Evolutionary conservation across 805 yeast genomes (phyloP).

Genomic region (Zygotorulaspora danielsina): DNA sequence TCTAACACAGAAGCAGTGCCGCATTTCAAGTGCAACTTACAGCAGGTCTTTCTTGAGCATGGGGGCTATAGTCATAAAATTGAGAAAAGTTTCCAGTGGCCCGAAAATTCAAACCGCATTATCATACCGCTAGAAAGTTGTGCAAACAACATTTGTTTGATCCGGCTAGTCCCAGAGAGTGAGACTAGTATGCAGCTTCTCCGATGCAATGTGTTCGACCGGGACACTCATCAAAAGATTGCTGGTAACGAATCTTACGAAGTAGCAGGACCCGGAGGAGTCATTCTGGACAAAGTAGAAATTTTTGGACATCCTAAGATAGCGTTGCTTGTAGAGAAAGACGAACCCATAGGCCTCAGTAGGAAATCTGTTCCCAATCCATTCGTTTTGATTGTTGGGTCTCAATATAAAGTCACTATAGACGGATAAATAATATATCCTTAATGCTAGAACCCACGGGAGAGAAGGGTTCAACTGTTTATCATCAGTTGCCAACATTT

Average conservation of each 20-base stretch:
- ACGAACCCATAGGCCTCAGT: conserved; percentile 9
- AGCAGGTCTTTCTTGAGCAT: conserved; percentile 17
- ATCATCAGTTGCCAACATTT: too few species aligned
- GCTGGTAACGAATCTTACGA: conserved; percentile 12
- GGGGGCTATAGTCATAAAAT: conserved; percentile 26
- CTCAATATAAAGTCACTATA: conserved; percentile 10
- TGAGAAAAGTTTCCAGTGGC: conserved; percentile 11
- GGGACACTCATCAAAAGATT: conserved; percentile 14
- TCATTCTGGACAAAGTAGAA: conserved; percentile 17
- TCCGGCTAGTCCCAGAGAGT: conserved; percentile 20
- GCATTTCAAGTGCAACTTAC: conserved; percentile 3
- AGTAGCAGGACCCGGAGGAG: conserved; percentile 14
- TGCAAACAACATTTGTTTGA: conserved; percentile 15
- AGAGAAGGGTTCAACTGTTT: too few species aligned
- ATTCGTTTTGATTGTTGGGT: conserved; percentile 12
- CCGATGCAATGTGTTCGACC: conserved; percentile 25
- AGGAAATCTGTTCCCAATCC: not conserved
- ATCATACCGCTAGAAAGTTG: conserved; percentile 9
- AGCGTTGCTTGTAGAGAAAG: conserved; percentile 20
- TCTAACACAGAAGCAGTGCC: not conserved
- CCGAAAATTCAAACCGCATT: conserved; percentile 7
- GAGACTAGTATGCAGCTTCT: conserved; percentile 5
- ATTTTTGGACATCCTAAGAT: conserved; percentile 7
- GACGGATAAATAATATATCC: conserved; percentile 11
- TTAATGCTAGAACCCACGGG: too few species aligned